Conservation (phyloP, 1,284 basidiomycete genomes). For the Tilletia walkeri region DNA sequence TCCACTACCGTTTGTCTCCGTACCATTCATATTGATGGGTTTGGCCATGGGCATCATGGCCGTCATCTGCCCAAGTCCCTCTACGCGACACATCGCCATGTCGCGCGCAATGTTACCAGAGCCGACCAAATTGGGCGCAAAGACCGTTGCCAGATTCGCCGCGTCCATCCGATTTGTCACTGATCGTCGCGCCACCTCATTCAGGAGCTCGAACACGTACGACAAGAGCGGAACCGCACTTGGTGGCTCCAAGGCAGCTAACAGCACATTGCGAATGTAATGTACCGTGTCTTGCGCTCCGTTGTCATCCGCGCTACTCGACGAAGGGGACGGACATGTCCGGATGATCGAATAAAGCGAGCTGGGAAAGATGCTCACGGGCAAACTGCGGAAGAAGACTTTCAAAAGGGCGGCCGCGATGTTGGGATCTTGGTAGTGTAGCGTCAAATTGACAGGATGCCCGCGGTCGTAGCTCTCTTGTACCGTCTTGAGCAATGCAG, state of each 20-base stretch:
- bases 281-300: constrained; percentile 60
- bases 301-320: constrained; percentile 14
- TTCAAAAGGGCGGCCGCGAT: constrained; percentile 79
- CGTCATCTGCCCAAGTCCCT: constrained; percentile 71
- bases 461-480: constrained; percentile 78
- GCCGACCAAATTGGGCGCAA: constrained; percentile 68
- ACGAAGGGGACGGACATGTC: constrained; percentile 63
- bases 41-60: constrained; percentile 36
- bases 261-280: constrained; percentile 38
- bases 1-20: constrained; percentile 29
- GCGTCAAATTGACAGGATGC: constrained; percentile 72
- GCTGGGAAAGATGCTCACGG: constrained; percentile 72
- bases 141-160: constrained; percentile 73
- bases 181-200: constrained; percentile 70
- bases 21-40: constrained; percentile 57
- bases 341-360: constrained; percentile 66
- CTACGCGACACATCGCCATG: constrained; percentile 61
- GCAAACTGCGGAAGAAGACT: constrained; percentile 76
- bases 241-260: constrained; percentile 66
- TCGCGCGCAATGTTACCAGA: constrained; percentile 39
- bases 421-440: constrained; percentile 73
- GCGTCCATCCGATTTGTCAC: constrained; percentile 75
- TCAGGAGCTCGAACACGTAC: constrained; percentile 70
- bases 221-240: constrained; percentile 73
- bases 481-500: constrained; percentile 68